Conservation (phyloP, 805 yeast genomes). For the Cyberlindnera euphorbiae region DNA sequence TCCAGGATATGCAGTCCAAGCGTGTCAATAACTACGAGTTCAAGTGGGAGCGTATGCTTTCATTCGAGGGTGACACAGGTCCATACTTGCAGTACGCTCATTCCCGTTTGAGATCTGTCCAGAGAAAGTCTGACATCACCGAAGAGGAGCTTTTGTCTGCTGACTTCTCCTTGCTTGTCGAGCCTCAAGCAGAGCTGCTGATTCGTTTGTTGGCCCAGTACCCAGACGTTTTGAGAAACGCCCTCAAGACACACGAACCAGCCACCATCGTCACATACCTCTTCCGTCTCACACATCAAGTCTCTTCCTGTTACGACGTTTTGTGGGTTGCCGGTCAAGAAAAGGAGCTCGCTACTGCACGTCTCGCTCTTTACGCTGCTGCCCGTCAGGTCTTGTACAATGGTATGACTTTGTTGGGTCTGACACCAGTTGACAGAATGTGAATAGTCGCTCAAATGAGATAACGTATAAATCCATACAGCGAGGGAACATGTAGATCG, state of each 20-base stretch:
- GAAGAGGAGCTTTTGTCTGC: constrained; percentile 41
- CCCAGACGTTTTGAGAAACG: constrained; percentile 84
- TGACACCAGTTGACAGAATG: constrained; percentile 99
- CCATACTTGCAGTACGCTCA: constrained; percentile 98
- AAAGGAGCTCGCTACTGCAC: constrained; percentile 78
- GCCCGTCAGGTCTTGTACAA: constrained; percentile 86
- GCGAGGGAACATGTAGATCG: too few species aligned
- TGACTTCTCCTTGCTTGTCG: constrained; percentile 58
- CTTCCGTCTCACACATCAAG: constrained; percentile 88
- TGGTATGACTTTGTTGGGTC: constrained; percentile 85
- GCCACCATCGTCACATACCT: constrained; percentile 90
- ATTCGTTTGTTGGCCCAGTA: constrained; percentile 80
- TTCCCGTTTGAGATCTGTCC: constrained; percentile 91
- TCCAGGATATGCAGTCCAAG: constrained; percentile 98
- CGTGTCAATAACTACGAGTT: constrained; percentile 94
- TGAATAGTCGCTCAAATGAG: too few species aligned
- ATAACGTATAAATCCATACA: too few species aligned
- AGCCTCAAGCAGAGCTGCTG: constrained; percentile 65
- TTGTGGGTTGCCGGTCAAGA: constrained; percentile 97
- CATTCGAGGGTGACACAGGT: constrained; percentile 99
- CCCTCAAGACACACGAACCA: constrained; percentile 84
- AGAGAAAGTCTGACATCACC: constrained; percentile 68
- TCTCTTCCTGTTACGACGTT: constrained; percentile 92
- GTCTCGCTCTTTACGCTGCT: constrained; percentile 85
- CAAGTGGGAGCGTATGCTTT: constrained; percentile 97